Conservation (phyloP, 1,139 yeast genomes). For the Hyphopichia fennica region DNA sequence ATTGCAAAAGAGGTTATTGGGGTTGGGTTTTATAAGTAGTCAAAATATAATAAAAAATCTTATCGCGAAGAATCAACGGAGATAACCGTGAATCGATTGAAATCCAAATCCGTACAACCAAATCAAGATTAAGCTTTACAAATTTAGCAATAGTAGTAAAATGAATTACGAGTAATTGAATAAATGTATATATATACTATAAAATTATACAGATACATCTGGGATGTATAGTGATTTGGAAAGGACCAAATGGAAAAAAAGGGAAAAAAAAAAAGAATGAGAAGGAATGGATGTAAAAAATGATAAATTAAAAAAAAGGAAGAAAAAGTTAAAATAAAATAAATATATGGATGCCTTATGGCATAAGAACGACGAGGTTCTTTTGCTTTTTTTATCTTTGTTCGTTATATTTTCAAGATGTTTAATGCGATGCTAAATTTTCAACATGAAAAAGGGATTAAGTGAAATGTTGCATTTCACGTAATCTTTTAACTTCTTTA, state of each 20-base stretch:
- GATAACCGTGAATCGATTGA: no score
- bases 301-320: not conserved
- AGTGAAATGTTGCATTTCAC: slow-evolving; percentile 49
- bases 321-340: not conserved
- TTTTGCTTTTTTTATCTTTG: not conserved
- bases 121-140: no score
- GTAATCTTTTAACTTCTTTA: slow-evolving; percentile 44
- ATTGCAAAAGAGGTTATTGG: no score
- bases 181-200: not conserved
- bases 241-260: not conserved
- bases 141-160: no score
- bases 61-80: no score
- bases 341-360: not conserved
- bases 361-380: not conserved
- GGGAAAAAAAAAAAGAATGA: not conserved
- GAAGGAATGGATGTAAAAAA: not conserved
- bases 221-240: not conserved
- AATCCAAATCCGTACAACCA: no score
- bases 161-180: no score
- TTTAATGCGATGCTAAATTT: not conserved
- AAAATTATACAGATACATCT: not conserved
- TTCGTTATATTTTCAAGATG: not conserved
- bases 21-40: no score
- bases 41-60: no score
- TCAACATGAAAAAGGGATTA: slow-evolving; percentile 7